phyloP scores from a whole-genome alignment of 1,284 basidiomycete genomes.

The Puccinia coronata region DNA sequence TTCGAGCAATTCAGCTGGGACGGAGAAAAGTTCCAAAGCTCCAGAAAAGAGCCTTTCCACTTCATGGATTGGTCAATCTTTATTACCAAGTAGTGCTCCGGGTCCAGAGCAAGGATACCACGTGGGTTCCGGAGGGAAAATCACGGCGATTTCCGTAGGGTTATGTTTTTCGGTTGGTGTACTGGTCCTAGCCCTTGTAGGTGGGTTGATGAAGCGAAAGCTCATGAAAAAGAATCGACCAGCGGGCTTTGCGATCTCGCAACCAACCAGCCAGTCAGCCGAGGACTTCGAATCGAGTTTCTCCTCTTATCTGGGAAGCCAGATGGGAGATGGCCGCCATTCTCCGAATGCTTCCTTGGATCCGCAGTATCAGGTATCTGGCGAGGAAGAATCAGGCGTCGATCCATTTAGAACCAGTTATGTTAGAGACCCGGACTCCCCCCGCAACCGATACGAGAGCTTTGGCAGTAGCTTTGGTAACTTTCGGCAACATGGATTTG shows the following conservation, averaged over 20 bases:
- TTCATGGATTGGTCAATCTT: neutral
- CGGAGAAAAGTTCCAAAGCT: neutral
- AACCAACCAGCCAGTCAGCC: neutral
- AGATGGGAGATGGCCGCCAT: neutral
- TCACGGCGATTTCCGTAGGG: slow-evolving; percentile 10
- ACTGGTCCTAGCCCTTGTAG: slow-evolving; percentile 2
- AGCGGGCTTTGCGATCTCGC: neutral
- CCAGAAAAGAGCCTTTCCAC: neutral
- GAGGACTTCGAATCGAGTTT: neutral
- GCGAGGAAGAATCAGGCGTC: neutral
- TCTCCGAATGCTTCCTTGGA: neutral
- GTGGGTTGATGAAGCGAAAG: neutral
- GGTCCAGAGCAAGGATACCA: slow-evolving; percentile 15
- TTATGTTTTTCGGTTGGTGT: slow-evolving; percentile 12
- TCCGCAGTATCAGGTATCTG: neutral
- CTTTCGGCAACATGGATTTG: neutral
- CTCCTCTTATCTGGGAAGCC: neutral
- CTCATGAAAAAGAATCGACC: neutral
- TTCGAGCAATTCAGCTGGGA: neutral
- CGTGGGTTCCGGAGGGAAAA: neutral
- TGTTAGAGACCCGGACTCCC: neutral
- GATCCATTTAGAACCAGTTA: neutral
- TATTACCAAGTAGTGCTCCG: neutral
- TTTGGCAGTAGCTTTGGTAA: slow-evolving; percentile 23
- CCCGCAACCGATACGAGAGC: neutral